Evolutionary conservation across 1,284 basidiomycete species (phyloP).

Genomic region (Gymnopus androsaceus): DNA sequence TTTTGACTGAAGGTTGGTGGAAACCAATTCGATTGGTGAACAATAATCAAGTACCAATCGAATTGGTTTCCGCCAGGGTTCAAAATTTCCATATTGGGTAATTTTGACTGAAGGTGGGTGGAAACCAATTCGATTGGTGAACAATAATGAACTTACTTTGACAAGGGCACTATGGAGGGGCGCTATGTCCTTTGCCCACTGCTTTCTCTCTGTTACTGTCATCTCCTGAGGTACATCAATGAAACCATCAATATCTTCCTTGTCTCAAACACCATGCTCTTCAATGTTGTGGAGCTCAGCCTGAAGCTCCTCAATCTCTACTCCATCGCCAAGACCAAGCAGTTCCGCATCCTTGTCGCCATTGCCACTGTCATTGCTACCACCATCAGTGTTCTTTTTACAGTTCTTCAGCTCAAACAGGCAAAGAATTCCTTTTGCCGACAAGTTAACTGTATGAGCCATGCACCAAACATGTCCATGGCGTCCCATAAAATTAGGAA

Average conservation of each 20-base stretch:
- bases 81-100: too few relatives aligned
- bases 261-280: not conserved
- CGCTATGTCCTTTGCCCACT: not conserved
- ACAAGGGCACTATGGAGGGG: not conserved
- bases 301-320: constrained; percentile 5
- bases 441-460: too few relatives aligned
- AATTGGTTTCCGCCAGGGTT: too few relatives aligned
- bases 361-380: not conserved
- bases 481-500: too few relatives aligned
- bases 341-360: not conserved
- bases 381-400: not conserved
- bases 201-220: constrained; percentile 12
- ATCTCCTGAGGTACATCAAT: constrained; percentile 18
- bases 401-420: constrained; percentile 27
- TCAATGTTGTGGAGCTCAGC: not conserved
- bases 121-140: too few relatives aligned
- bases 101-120: too few relatives aligned
- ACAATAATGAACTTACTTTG: too few relatives aligned
- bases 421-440: constrained; percentile 27
- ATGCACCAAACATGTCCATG: too few relatives aligned
- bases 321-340: too few relatives aligned
- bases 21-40: too few relatives aligned
- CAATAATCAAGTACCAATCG: too few relatives aligned
- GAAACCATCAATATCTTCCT: constrained; percentile 17
- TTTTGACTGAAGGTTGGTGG: too few relatives aligned